Conservation (phyloP, 495 filamentous ascomycete genomes). For the Staphylotrichum tortipilum region DNA sequence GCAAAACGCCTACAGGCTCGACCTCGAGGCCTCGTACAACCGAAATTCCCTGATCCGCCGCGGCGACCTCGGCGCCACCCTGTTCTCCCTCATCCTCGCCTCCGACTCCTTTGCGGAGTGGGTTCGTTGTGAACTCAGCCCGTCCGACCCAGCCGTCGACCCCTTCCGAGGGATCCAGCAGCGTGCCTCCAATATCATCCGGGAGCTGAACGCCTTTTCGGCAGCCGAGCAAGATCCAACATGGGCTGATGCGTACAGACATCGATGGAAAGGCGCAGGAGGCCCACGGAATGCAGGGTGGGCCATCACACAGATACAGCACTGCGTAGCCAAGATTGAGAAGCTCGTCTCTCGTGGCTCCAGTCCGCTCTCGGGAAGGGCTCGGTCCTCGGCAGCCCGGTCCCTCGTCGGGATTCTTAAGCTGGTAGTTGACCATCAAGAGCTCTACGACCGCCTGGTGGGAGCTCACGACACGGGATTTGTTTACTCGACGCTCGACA, state of each 20-base stretch:
- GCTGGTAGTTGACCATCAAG: constrained; percentile 26
- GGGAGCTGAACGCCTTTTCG: constrained; percentile 27
- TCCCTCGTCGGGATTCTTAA: constrained; percentile 34
- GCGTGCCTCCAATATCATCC: constrained; percentile 32
- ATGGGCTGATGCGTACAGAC: constrained; percentile 9
- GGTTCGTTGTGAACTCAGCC: constrained; percentile 29
- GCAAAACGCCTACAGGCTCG: constrained; percentile 30
- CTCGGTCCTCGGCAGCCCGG: constrained; percentile 31
- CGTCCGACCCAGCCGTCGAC: constrained; percentile 30
- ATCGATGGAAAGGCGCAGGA: constrained; percentile 14
- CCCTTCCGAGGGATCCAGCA: constrained; percentile 33
- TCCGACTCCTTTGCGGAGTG: constrained; percentile 38
- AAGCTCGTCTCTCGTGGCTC: constrained; percentile 27
- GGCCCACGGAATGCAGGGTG: constrained; percentile 25
- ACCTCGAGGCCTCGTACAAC: constrained; percentile 24
- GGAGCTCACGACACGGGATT: constrained; percentile 31
- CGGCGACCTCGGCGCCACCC: constrained; percentile 38
- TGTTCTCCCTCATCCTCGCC: constrained; percentile 38
- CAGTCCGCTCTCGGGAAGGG: constrained; percentile 24
- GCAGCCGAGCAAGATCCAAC: constrained; percentile 12
- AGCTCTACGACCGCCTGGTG: constrained; percentile 33
- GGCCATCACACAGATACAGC: constrained; percentile 32
- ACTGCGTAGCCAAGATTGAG: constrained; percentile 28
- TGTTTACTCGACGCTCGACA: constrained; percentile 28
- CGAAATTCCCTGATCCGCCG: constrained; percentile 20